Evolutionary conservation across 306 rosid species (phyloP).

Genomic region (Medicago lupulina): DNA sequence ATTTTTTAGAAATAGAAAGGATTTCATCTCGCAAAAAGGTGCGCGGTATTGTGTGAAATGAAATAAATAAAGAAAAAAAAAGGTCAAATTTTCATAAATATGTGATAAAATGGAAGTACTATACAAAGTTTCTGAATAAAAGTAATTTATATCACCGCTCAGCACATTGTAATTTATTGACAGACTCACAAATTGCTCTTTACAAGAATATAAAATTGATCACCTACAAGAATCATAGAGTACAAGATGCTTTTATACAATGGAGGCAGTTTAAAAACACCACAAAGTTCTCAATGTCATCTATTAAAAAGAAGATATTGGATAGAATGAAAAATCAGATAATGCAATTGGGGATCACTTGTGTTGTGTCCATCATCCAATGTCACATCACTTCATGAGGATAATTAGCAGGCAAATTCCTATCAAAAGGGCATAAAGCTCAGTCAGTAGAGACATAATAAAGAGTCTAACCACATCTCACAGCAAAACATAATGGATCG

Average conservation of each 20-base stretch:
- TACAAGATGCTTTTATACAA: constrained; percentile 45
- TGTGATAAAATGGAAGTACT: neutral
- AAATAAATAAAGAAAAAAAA: neutral
- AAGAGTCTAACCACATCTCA: constrained; percentile 1
- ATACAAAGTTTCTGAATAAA: constrained; percentile 27
- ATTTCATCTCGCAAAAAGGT: too few species aligned
- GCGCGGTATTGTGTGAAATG: neutral
- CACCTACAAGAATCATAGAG: constrained; percentile 18
- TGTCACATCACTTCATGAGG: constrained; percentile 30
- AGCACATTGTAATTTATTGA: neutral
- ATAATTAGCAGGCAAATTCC: constrained; percentile 45
- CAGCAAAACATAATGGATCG: constrained; percentile 17
- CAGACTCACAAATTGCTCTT: constrained; percentile 36
- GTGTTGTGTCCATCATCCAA: constrained; percentile 3
- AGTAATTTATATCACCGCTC: constrained; percentile 19
- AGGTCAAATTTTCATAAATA: constrained; percentile 23
- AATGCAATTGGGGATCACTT: constrained; percentile 21
- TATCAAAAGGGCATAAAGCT: constrained; percentile 33
- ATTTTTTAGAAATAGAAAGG: too few species aligned
- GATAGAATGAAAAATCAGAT: constrained; percentile 34
- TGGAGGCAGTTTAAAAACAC: constrained; percentile 39
- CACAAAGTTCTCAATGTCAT: constrained; percentile 37
- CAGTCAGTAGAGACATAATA: constrained; percentile 25
- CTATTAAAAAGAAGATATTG: constrained; percentile 6
- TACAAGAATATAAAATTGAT: constrained; percentile 35